phyloP scores from a whole-genome alignment of 2,329 filamentous ascomycete species.

The Fusarium hainanense region DNA sequence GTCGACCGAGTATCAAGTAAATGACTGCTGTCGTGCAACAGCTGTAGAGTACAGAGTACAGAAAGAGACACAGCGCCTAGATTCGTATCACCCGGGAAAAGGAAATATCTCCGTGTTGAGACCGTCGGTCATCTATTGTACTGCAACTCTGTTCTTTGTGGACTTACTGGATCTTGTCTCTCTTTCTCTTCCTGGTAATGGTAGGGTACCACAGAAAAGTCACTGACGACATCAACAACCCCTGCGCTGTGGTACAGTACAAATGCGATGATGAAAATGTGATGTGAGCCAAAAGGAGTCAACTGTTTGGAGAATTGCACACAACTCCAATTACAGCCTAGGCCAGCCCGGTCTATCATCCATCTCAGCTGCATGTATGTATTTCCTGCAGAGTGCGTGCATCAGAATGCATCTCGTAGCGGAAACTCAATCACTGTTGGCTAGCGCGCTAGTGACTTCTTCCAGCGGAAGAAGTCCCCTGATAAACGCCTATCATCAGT shows the following conservation, averaged over 20 bases:
- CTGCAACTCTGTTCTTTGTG: neutral
- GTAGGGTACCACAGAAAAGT: constrained; percentile 18
- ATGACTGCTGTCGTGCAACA: constrained; percentile 24
- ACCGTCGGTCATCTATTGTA: constrained; percentile 3
- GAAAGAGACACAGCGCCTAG: neutral
- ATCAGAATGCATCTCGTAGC: constrained; percentile 1
- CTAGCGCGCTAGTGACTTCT: neutral
- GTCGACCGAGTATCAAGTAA: constrained; percentile 8
- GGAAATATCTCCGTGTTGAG: constrained; percentile 37
- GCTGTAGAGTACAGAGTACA: constrained; percentile 1
- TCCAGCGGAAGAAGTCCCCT: constrained; percentile 25
- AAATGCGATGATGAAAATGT: neutral
- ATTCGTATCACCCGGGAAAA: constrained; percentile 17
- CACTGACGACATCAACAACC: constrained; percentile 29
- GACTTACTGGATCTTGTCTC: constrained; percentile 11
- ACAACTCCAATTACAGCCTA: constrained; percentile 1
- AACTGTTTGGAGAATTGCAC: constrained; percentile 17
- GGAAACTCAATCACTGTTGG: constrained; percentile 31
- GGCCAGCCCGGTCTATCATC: neutral
- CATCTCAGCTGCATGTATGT: constrained; percentile 32
- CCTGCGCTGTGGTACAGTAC: constrained; percentile 14
- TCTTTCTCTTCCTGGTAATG: constrained; percentile 11
- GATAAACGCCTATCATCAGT: constrained; percentile 8
- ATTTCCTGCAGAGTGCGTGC: constrained; percentile 30
- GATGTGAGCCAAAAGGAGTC: constrained; percentile 3